A percentile compares a stretch with the other conserved stretches of the same genome.
phyloP scores from a whole-genome alignment of 2,329 filamentous ascomycete species.

The Reticulascus tulasneorum region DNA sequence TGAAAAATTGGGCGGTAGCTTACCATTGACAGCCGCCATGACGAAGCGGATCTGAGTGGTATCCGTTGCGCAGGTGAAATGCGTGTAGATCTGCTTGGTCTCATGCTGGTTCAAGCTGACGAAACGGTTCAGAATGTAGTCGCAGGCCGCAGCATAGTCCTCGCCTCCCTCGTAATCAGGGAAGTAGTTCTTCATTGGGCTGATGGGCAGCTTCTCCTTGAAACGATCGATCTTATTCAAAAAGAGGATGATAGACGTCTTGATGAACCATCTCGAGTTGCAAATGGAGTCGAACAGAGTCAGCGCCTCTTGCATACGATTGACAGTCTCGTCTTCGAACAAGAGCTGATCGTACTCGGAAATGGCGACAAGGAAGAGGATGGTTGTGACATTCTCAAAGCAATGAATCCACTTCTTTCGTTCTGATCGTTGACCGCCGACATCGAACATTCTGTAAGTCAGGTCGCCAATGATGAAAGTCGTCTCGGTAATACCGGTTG shows the following conservation, averaged over 20 bases:
- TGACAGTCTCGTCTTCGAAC: constrained; percentile 94
- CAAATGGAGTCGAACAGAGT: constrained; percentile 85
- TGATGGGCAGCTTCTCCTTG: constrained; percentile 78
- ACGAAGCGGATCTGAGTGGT: constrained; percentile 99
- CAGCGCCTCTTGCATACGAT: constrained; percentile 87
- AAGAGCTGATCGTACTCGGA: constrained; percentile 95
- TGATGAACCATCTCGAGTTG: constrained; percentile 87
- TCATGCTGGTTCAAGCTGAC: constrained; percentile 98
- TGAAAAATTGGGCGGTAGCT: constrained; percentile 23
- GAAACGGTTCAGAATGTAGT: constrained; percentile 98
- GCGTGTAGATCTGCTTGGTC: constrained; percentile 99
- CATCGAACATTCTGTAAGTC: constrained; percentile 96
- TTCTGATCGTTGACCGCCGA: constrained; percentile 91
- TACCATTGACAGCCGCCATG: constrained; percentile 99
- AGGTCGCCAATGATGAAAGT: constrained; percentile 93
- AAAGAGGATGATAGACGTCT: constrained; percentile 85
- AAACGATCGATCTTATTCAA: constrained; percentile 89
- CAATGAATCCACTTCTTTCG: constrained; percentile 99
- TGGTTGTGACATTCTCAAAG: constrained; percentile 96
- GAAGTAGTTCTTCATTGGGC: constrained; percentile 86
- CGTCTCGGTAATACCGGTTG: constrained; percentile 94
- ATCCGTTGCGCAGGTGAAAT: constrained; percentile 98
- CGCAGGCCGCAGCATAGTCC: constrained; percentile 92
- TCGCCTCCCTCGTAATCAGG: constrained; percentile 91
- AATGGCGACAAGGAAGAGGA: constrained; percentile 94